Conservation (phyloP, 202 grass and related monocot species). For the Panicum virgatum region DNA sequence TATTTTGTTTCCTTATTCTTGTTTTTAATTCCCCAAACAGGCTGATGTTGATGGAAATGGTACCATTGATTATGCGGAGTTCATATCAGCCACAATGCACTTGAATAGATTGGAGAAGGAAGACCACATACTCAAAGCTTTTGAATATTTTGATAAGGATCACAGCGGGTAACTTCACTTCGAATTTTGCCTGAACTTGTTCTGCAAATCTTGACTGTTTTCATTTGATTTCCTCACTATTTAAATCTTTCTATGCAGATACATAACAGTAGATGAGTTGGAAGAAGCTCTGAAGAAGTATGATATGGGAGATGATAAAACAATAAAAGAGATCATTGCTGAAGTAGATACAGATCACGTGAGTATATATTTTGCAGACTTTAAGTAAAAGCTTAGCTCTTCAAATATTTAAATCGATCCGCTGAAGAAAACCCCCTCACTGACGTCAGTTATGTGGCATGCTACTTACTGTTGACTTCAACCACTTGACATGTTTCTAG, state of each 20-base stretch:
- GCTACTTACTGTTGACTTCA: slow-evolving; percentile 12
- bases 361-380: slow-evolving; percentile 35
- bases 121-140: slow-evolving; percentile 94
- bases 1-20: slow-evolving; percentile 24
- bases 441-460: neutral
- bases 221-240: slow-evolving; percentile 25
- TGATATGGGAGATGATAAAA: slow-evolving; percentile 97
- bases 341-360: slow-evolving; percentile 97
- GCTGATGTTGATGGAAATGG: slow-evolving; percentile 99
- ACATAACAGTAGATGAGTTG: slow-evolving; percentile 95
- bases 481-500: neutral
- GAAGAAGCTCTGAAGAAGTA: slow-evolving; percentile 97
- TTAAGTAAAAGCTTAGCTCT: slow-evolving; percentile 10
- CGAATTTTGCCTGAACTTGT: neutral
- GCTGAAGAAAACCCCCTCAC: neutral
- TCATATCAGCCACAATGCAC: slow-evolving; percentile 98
- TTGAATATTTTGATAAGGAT: slow-evolving; percentile 98
- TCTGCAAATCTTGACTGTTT: slow-evolving; percentile 12
- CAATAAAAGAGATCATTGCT: slow-evolving; percentile 97
- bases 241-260: slow-evolving; percentile 51
- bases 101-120: slow-evolving; percentile 98
- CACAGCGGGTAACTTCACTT: slow-evolving; percentile 78
- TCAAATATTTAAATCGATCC: slow-evolving; percentile 5
- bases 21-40: slow-evolving; percentile 49
- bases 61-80: slow-evolving; percentile 89